Evolutionary conservation across 768 basidiomycete species (phyloP).

Genomic region (Hydnum rufescens): DNA sequence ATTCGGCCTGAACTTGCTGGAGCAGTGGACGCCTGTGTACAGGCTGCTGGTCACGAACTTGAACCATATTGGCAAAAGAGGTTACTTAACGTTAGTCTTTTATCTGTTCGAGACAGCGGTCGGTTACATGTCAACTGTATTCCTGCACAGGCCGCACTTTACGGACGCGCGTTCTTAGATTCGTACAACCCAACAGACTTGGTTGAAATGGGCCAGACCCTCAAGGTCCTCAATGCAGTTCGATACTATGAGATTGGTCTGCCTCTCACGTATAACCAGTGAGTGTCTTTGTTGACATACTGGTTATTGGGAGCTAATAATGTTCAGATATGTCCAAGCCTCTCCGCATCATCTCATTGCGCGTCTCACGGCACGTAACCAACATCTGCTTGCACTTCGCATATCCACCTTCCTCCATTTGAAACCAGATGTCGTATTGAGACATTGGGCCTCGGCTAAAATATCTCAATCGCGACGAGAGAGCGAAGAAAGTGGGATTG

Average conservation of each 20-base stretch:
- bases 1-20: constrained; percentile 70
- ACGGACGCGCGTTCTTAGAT: constrained; percentile 85
- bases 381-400: constrained; percentile 81
- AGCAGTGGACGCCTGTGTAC: constrained; percentile 82
- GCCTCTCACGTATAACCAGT: constrained; percentile 84
- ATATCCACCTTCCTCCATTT: constrained; percentile 70
- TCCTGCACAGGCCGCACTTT: constrained; percentile 67
- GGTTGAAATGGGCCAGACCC: constrained; percentile 73
- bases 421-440: constrained; percentile 70
- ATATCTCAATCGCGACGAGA: constrained; percentile 53
- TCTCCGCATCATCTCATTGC: constrained; percentile 66
- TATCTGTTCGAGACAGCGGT: not conserved
- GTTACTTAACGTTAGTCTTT: constrained; percentile 56
- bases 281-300: constrained; percentile 14
- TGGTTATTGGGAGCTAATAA: not conserved
- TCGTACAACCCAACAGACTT: constrained; percentile 84
- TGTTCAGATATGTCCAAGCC: constrained; percentile 50
- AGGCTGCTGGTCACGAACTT: constrained; percentile 85
- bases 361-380: constrained; percentile 66
- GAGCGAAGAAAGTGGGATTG: constrained; percentile 27
- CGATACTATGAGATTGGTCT: constrained; percentile 84
- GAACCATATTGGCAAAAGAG: constrained; percentile 78
- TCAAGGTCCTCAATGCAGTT: constrained; percentile 88
- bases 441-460: constrained; percentile 92
- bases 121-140: not conserved